Base-by-base conservation (phyloP, 768 basidiomycete species). In the Suillus discolor region DNA sequence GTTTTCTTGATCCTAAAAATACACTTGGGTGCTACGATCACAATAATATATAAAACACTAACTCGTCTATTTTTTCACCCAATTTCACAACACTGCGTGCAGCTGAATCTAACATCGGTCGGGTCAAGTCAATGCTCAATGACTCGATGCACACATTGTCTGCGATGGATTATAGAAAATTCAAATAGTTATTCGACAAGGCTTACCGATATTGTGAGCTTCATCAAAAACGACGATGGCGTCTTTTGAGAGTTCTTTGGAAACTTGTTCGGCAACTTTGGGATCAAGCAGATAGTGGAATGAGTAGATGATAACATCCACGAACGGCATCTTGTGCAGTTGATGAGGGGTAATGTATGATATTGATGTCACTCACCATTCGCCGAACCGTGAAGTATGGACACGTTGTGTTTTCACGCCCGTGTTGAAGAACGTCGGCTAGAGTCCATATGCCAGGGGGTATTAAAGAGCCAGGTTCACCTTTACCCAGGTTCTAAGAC, bases 141-240 rank as follows among this genome's bases (percentile, higher is more conserved):
- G 97, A 98, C 73, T 99, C 97, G 73, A 99, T 97, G 78, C 97
- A 99, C 55, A 99, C 97, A 75, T 99, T 99, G 74, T 99, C 97
- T 91, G 68, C 31, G 39, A 28, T 31, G 41, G 64, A 51, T 25
- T 51, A 72, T 16, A 63, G 65, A 51, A 42, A 62, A 49, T 25
- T 59, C 39, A 3, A 53, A 51, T 18, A 31, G 8, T 28, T 20
- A 31, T 15, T 13, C 31, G 42, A 49, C 31, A 25, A 47, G 62
- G 60, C 69, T 64, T 70, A 96, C 96, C 96, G 61, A 99, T 99
- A 75, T 99, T 99, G 78, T 99, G 97, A 18, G 97, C 97, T 75
- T 99, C 97, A 73, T 99, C 97, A 72, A 99, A 99, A 2, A 99
- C 97, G 45, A 99, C 96, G 62, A 99, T 99, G 38, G 95, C 91